Base-by-base conservation (phyloP, 768 basidiomycete genomes). In the Psilocybe subaeruginosa region DNA sequence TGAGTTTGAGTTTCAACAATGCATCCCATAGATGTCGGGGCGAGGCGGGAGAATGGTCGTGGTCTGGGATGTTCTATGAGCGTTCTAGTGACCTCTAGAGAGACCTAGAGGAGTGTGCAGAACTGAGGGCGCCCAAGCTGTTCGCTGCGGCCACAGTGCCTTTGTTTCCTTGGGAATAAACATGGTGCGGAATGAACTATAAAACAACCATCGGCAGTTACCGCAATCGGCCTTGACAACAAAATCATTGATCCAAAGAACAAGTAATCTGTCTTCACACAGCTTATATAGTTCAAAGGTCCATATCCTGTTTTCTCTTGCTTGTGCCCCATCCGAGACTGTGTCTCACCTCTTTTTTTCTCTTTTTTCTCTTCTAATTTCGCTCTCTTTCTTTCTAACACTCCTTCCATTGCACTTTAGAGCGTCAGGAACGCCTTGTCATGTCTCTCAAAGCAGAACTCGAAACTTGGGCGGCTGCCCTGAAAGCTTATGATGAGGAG, bases 401-500 rank as follows among this genome's bases (percentile, higher is more conserved):
- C 71, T 65, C 68, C 65, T 65, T 65, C 27, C 64, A 66, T 64
- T 64, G 59, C 61, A 62, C 59, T 66, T 59, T 53, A 63, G 61
- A 66, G 76, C 76, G 77, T 76, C 77, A 56, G 78, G 77, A 72
- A 77, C 76, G 77, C 73, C 74, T 53, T 59, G 68, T 54, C 66
- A 69, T 85, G 84, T 87, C 87, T 61, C 81, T 88, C 72, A 89
- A 87, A 76, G 86, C 82, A 62, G 87, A 89, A 81, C 85, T 98
- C 46, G 91, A 95, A 73, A 88, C 82, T 2, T 97, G 95, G 94
- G 86, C 88, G 12, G 81, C 90, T 41, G 96, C 96, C 60, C 86
- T 98, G 72, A 84, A 87, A 68, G 90, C 94, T 3, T 97, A 96
- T 76, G 95, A 97, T 65, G 86, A 85, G 6, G 83, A 91, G 68